phyloP scores from a whole-genome alignment of 2,329 filamentous ascomycete genomes.

The Colletotrichum coccodes region DNA sequence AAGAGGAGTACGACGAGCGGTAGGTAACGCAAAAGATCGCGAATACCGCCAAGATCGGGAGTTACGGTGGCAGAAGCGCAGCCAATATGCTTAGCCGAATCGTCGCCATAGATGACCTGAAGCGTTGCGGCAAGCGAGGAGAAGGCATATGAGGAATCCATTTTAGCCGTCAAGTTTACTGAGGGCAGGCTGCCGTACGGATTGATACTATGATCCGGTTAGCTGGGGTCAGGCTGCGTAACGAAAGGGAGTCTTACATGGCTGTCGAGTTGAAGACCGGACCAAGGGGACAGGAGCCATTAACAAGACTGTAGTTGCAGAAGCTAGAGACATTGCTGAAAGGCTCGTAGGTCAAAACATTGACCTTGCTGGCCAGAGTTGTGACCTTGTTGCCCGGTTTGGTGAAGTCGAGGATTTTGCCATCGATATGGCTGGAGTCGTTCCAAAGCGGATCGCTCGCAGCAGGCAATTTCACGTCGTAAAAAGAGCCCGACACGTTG shows the following conservation, averaged over 20 bases:
- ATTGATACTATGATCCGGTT: neutral
- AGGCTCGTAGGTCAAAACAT: conserved; percentile 82
- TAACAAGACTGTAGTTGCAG: conserved; percentile 69
- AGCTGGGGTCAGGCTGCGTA: neutral
- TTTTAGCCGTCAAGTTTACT: conserved; percentile 78
- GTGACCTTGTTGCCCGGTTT: conserved; percentile 67
- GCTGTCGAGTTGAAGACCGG: conserved; percentile 71
- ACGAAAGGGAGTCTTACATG: conserved; percentile 45
- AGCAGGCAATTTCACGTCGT: conserved; percentile 66
- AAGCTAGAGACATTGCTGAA: conserved; percentile 69
- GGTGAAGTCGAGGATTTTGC: conserved; percentile 81
- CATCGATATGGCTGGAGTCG: conserved; percentile 67
- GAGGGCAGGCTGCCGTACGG: conserved; percentile 68
- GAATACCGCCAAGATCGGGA: conserved; percentile 79
- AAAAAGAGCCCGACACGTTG: conserved; percentile 83
- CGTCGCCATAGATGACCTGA: conserved; percentile 79
- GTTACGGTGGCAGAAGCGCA: conserved; percentile 88
- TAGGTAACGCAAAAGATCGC: conserved; percentile 77
- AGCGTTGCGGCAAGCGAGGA: conserved; percentile 82
- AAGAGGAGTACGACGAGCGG: conserved; percentile 82
- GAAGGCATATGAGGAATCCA: conserved; percentile 87
- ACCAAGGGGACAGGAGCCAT: conserved; percentile 76
- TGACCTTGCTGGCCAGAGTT: conserved; percentile 77
- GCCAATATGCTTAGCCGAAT: conserved; percentile 70
- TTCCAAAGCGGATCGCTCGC: conserved; percentile 69